Evolutionary conservation across 345 rosid species (phyloP), one percentile per base, ranked within the genome.

Genomic region (Eucalyptus pauciflora): DNA sequence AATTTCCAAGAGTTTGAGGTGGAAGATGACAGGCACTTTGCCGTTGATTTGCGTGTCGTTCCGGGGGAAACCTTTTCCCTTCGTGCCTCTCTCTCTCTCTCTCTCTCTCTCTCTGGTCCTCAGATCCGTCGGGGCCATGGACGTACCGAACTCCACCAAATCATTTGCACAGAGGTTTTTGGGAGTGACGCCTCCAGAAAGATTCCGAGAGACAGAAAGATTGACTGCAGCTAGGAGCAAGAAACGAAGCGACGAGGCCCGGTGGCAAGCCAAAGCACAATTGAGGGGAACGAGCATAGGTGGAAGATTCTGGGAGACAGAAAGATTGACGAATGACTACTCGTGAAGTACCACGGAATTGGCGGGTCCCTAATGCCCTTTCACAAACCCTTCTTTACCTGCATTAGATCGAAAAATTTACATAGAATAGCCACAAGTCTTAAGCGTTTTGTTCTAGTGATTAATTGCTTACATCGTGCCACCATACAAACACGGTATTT

Each of bases 401-500:
- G 25, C 10, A 52, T 52, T 52, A 52, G 5, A 52, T 52, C 5
- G 25, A 52, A 52, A 52, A 52, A 20, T 52, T 52, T 52, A 52
- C 58, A 52, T 52, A 10, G 0, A 52, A 10, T 52, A 52, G 25
- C 5, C 2, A 52, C 58, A 3, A 52, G 5, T 52, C 0, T 52
- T 52, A 3, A 20, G 25, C 58, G 0, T 52, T 52, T 2, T 0
- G 5, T 52, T 18, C 25, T 52, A 52, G 25, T 52, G 25, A 10
- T 52, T 20, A 52, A 52, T 52, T 52, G 25, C 58, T 52, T 8
- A 52, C 25, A 52, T 52, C 25, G 0, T 52, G 58, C 58, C 10
- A 52, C 58, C 58, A 8, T 20, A 52, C 10, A 52, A 20, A 52
- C 25, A 52, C 20, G 25, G 58, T 52, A 52, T 52, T 20, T 18